Evolutionary conservation across 2,329 filamentous ascomycete species (phyloP).

Genomic region (Ambrosiella cleistominuta): DNA sequence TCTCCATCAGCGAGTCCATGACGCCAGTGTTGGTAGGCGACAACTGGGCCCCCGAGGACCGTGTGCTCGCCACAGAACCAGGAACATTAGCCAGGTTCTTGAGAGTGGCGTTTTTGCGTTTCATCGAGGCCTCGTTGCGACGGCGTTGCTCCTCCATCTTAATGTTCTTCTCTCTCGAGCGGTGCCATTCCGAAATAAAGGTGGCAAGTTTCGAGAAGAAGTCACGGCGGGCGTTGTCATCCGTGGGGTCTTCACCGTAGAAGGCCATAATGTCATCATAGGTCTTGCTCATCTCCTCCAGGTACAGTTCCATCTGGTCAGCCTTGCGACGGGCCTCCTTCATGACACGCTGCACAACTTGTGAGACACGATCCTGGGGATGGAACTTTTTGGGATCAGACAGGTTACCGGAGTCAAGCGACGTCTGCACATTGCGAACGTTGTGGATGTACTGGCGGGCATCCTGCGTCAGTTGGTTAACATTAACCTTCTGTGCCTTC

Average conservation of each 20-base stretch:
- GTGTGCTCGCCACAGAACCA: conserved; percentile 19
- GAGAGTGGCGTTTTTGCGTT: conserved; percentile 64
- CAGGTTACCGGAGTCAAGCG: conserved; percentile 80
- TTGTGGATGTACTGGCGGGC: conserved; percentile 88
- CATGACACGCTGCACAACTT: conserved; percentile 84
- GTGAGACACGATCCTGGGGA: conserved; percentile 82
- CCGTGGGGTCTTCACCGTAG: conserved; percentile 72
- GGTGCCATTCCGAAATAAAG: conserved; percentile 92
- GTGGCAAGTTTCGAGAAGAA: conserved; percentile 88
- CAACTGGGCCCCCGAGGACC: conserved; percentile 28
- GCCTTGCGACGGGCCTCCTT: conserved; percentile 92
- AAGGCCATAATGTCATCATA: conserved; percentile 40
- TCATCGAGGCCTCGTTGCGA: conserved; percentile 81
- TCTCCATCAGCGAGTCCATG: conserved; percentile 92
- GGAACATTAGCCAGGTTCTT: conserved; percentile 29
- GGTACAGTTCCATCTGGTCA: conserved; percentile 82
- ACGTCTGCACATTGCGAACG: conserved; percentile 82
- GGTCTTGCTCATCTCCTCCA: conserved; percentile 64
- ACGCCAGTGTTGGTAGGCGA: conserved; percentile 66
- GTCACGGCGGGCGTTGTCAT: conserved; percentile 83
- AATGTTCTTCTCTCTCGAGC: conserved; percentile 84
- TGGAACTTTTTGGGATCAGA: conserved; percentile 97
- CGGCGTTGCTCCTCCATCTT: conserved; percentile 62
- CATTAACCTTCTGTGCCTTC: conserved; percentile 73
- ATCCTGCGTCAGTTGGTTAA: conserved; percentile 76